Evolutionary conservation across 108 stramenopile species (phyloP).

Genomic region (Nitzschia inconspicua): DNA sequence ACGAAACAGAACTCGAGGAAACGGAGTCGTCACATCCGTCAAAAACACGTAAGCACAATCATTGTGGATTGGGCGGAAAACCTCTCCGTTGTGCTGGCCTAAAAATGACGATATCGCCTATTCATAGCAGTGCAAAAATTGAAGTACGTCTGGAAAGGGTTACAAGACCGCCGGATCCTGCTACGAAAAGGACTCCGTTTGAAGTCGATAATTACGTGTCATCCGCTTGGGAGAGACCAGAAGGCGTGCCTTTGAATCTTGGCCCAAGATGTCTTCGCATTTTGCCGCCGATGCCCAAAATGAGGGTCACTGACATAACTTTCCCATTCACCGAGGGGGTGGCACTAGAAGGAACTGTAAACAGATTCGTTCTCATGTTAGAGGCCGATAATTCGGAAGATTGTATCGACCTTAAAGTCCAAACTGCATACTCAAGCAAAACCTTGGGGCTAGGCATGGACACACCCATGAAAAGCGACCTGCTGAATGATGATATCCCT

Average conservation of each 20-base stretch:
- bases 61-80: slow-evolving; percentile 59
- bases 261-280: slow-evolving; percentile 79
- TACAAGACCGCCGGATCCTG: slow-evolving; percentile 9
- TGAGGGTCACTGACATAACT: slow-evolving; percentile 66
- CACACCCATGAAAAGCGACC: slow-evolving; percentile 17
- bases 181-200: slow-evolving; percentile 51
- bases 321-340: slow-evolving; percentile 42
- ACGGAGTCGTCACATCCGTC: no score
- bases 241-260: slow-evolving; percentile 39
- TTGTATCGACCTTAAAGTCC: slow-evolving; percentile 55
- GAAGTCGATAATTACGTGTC: slow-evolving; percentile 78
- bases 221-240: slow-evolving; percentile 70
- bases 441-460: slow-evolving; percentile 30
- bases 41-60: slow-evolving; percentile 22
- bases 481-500: slow-evolving; percentile 12
- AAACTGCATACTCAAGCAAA: slow-evolving; percentile 35
- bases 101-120: slow-evolving; percentile 36
- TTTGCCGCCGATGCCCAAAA: slow-evolving; percentile 55
- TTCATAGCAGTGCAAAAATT: slow-evolving; percentile 22
- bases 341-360: slow-evolving; percentile 82
- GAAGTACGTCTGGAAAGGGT: slow-evolving; percentile 39
- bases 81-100: slow-evolving; percentile 68
- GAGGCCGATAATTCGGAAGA: slow-evolving; percentile 45
- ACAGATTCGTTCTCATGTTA: slow-evolving; percentile 64
- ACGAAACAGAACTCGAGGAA: no score